These are phyloP conservation scores for Nigrospora osmanthi DNA, from an alignment of 2,329 filamentous ascomycete genomes.

Conservation along the genomic window DNA sequence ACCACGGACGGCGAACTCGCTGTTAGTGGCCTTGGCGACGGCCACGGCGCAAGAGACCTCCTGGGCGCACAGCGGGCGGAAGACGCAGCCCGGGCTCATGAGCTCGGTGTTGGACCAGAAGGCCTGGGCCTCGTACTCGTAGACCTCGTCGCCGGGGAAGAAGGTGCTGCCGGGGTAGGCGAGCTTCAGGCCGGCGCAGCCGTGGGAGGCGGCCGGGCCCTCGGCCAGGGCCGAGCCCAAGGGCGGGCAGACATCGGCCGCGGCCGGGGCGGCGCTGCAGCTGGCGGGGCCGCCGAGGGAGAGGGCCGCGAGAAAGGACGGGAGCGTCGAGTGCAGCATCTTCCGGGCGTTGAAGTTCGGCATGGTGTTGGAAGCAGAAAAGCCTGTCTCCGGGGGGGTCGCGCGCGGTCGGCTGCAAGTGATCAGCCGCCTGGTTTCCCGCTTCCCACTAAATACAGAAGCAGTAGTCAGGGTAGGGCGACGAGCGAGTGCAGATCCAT, in stretches of 20 bases:
- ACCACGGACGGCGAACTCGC: constrained; percentile 20
- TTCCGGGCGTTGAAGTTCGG: not conserved
- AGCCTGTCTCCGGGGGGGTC: not conserved
- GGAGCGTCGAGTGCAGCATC: not conserved
- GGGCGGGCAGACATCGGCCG: not conserved
- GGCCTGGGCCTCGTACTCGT: constrained; percentile 19
- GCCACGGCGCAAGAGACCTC: constrained; percentile 16
- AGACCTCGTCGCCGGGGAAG: constrained; percentile 13
- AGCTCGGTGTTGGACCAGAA: constrained; percentile 28
- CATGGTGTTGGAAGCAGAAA: not conserved
- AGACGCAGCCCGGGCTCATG: constrained; percentile 22
- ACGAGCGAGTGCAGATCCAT: too few relatives aligned
- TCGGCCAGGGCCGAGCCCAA: not conserved
- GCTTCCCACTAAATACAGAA: too few relatives aligned
- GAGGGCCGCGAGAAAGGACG: not conserved
- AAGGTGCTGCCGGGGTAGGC: constrained; percentile 13
- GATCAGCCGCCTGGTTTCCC: too few relatives aligned
- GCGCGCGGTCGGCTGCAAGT: too few relatives aligned
- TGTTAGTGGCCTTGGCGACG: constrained; percentile 11
- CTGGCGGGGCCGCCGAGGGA: not conserved
- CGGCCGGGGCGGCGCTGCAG: not conserved
- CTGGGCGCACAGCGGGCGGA: constrained; percentile 18
- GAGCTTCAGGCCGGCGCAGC: constrained; percentile 3
- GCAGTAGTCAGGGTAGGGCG: too few relatives aligned
- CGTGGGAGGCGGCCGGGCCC: not conserved